Conservation (phyloP, 495 filamentous ascomycete genomes). For the Rostrohypoxylon terebratum region DNA sequence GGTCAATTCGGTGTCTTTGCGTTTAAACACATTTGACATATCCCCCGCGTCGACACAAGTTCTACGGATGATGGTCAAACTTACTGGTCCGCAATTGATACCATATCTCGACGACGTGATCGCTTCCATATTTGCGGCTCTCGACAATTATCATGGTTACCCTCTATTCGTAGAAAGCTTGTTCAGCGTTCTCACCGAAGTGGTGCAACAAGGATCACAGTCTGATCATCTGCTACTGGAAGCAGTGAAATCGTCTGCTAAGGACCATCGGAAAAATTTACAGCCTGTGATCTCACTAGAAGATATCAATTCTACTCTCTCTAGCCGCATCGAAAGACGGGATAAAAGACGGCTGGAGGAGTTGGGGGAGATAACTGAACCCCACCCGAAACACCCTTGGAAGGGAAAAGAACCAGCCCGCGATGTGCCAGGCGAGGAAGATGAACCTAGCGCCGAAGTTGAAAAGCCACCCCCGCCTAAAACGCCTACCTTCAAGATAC, state of each 20-base stretch:
- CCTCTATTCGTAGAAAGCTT: constrained; percentile 84
- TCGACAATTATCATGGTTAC: constrained; percentile 95
- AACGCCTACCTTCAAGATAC: constrained; percentile 69
- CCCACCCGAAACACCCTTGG: constrained; percentile 48
- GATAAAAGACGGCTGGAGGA: constrained; percentile 50
- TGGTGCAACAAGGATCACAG: constrained; percentile 83
- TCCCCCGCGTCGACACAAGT: constrained; percentile 92
- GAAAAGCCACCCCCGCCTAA: constrained; percentile 61
- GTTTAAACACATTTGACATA: constrained; percentile 90
- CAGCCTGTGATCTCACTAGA: constrained; percentile 38
- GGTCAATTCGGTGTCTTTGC: constrained; percentile 89
- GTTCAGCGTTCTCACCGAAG: constrained; percentile 81
- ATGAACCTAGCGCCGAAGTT: constrained; percentile 46
- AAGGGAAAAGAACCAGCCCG: constrained; percentile 51
- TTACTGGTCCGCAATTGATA: constrained; percentile 83
- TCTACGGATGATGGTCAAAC: constrained; percentile 90
- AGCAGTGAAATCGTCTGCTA: constrained; percentile 35
- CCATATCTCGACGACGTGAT: constrained; percentile 94
- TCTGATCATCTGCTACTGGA: constrained; percentile 67
- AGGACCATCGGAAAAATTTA: constrained; percentile 56
- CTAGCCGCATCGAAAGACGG: constrained; percentile 54
- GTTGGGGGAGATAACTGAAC: constrained; percentile 49
- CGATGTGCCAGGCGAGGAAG: constrained; percentile 24
- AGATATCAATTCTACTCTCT: constrained; percentile 49
- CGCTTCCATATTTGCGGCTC: constrained; percentile 85